Percentiles rank a stretch among this genome's conserved stretches.
phyloP scores from a whole-genome alignment of 75 land plant genomes.

The Pinus taeda region DNA sequence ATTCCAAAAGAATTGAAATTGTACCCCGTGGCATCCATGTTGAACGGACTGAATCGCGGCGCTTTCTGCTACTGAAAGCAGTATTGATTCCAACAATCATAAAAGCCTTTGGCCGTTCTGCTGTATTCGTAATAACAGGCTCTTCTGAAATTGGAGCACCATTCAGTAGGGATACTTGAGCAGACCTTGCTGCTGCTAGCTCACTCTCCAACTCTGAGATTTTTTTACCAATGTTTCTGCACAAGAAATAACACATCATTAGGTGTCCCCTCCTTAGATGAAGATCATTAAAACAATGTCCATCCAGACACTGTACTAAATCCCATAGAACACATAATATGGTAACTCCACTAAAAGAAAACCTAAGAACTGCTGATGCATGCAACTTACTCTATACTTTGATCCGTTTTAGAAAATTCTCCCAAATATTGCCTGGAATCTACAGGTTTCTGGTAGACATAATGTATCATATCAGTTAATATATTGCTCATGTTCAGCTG shows the following conservation, averaged over 20 bases:
- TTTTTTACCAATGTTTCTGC: conserved; percentile 39
- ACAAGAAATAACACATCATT: neutral
- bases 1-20: neutral
- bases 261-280: neutral
- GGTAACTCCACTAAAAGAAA: neutral
- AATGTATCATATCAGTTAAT: neutral
- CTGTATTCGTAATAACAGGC: neutral
- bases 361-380: neutral
- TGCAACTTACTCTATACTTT: conserved; percentile 54
- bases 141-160: conserved; percentile 23
- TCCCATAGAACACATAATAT: neutral
- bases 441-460: conserved; percentile 13
- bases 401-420: conserved; percentile 59
- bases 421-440: conserved; percentile 34
- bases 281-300: neutral
- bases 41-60: conserved; percentile 61
- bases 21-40: conserved; percentile 80
- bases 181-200: conserved; percentile 31
- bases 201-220: conserved; percentile 41
- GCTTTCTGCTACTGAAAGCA: conserved; percentile 66
- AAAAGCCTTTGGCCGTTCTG: conserved; percentile 28
- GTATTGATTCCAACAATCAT: conserved; percentile 82
- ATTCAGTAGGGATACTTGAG: conserved; percentile 16
- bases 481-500: neutral
- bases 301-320: neutral